Evolutionary conservation across 176 grass and related monocot genomes (phyloP).

Genomic region (Ensete glaucum): DNA sequence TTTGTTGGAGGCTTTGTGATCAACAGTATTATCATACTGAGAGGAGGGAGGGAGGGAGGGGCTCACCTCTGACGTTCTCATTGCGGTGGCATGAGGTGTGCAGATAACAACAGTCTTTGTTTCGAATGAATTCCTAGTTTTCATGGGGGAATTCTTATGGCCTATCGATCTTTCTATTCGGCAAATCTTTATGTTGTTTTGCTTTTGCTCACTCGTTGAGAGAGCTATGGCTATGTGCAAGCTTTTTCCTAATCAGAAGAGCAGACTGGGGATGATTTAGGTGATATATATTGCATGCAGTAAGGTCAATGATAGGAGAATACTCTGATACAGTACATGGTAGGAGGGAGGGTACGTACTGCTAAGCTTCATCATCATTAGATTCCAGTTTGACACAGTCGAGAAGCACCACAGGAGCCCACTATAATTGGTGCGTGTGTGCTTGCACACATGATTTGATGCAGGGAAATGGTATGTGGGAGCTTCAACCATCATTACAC

Average conservation of each 20-base stretch:
- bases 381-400: too few species aligned
- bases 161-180: not conserved
- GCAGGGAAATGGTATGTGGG: not conserved
- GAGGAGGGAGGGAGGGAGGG: not conserved
- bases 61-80: not conserved
- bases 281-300: too few species aligned
- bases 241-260: not conserved
- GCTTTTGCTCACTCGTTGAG: not conserved
- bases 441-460: not conserved
- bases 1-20: not conserved
- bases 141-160: too few species aligned
- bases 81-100: constrained; percentile 1
- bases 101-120: not conserved
- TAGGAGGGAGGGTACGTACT: too few species aligned
- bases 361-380: too few species aligned
- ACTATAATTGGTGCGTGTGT: not conserved
- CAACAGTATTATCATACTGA: not conserved
- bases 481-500: not conserved
- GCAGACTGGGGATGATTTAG: too few species aligned
- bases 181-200: not conserved
- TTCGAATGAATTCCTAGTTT: too few species aligned
- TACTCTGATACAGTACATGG: too few species aligned
- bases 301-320: too few species aligned
- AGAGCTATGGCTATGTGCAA: not conserved
- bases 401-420: too few species aligned